A percentile compares a stretch with the other conserved stretches of the same genome.
Evolutionary conservation across 805 yeast genomes (phyloP).

Genomic region (Candida insectorum): DNA sequence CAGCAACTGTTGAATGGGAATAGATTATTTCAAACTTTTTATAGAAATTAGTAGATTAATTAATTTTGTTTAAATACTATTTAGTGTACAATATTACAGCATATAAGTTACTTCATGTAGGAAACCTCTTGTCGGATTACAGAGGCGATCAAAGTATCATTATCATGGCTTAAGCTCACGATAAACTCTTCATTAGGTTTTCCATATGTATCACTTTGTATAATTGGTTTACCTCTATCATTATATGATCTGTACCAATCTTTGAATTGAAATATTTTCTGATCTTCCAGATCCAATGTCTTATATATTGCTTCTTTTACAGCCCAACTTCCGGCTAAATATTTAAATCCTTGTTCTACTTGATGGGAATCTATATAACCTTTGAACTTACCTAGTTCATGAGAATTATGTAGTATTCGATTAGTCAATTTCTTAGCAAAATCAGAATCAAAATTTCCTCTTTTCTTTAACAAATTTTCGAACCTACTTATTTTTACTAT

Average conservation of each 20-base stretch:
- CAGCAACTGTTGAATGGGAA: conserved; percentile 99
- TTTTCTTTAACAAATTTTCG: conserved; percentile 31
- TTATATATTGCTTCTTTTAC: conserved; percentile 73
- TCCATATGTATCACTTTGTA: conserved; percentile 28
- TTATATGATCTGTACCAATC: conserved; percentile 54
- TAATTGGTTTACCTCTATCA: conserved; percentile 41
- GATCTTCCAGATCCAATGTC: conserved; percentile 48
- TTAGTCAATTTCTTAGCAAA: conserved; percentile 31
- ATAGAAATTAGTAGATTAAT: not conserved
- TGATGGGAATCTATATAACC: conserved; percentile 12
- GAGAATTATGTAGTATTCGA: conserved; percentile 49
- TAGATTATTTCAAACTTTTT: conserved; percentile 37
- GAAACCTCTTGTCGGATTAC: conserved; percentile 48
- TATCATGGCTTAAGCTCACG: conserved; percentile 64
- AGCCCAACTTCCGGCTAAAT: conserved; percentile 64
- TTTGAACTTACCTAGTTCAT: conserved; percentile 28
- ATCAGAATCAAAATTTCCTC: conserved; percentile 10
- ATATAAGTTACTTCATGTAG: not conserved
- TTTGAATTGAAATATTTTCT: conserved; percentile 50
- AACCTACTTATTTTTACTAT: conserved; percentile 49
- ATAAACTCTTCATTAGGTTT: conserved; percentile 44
- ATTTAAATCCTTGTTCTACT: conserved; percentile 22
- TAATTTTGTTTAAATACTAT: no score
- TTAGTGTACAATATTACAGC: no score
- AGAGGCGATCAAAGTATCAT: conserved; percentile 52